phyloP scores from a whole-genome alignment of 208 protist species.

The Spongospora subterranea region DNA sequence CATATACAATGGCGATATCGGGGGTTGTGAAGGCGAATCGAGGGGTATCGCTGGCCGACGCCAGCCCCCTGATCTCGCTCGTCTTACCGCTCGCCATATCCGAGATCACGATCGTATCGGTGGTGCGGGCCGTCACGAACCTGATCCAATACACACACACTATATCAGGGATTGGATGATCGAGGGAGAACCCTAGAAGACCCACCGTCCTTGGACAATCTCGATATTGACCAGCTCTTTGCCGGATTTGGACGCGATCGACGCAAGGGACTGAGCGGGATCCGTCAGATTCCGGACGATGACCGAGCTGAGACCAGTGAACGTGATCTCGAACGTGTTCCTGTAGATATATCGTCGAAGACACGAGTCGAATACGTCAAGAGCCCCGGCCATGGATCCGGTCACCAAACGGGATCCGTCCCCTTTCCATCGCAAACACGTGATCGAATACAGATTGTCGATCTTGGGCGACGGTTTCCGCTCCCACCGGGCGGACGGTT shows the following conservation, averaged over 20 bases:
- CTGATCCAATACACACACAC: slow-evolving; percentile 85
- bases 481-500: slow-evolving; percentile 87
- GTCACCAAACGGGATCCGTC: slow-evolving; percentile 91
- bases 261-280: slow-evolving; percentile 80
- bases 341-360: slow-evolving; percentile 89
- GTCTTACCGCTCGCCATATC: slow-evolving; percentile 82
- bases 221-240: slow-evolving; percentile 91
- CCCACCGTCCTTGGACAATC: slow-evolving; percentile 76
- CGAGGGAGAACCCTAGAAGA: no score
- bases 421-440: slow-evolving; percentile 86
- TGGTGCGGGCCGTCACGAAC: slow-evolving; percentile 92
- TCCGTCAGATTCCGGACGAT: slow-evolving; percentile 91
- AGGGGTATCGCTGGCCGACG: background rate
- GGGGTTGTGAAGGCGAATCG: background rate
- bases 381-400: slow-evolving; percentile 86
- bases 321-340: slow-evolving; percentile 95
- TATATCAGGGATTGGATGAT: no score
- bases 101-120: slow-evolving; percentile 90
- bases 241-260: slow-evolving; percentile 92
- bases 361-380: slow-evolving; percentile 95
- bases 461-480: slow-evolving; percentile 81
- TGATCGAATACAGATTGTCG: slow-evolving; percentile 88
- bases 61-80: background rate
- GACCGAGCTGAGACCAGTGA: slow-evolving; percentile 88
- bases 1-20: slow-evolving; percentile 86